These are phyloP conservation scores for Aspergillus pseudoterreus DNA, from an alignment of 2,329 filamentous ascomycete species.

Conservation along the genomic window DNA sequence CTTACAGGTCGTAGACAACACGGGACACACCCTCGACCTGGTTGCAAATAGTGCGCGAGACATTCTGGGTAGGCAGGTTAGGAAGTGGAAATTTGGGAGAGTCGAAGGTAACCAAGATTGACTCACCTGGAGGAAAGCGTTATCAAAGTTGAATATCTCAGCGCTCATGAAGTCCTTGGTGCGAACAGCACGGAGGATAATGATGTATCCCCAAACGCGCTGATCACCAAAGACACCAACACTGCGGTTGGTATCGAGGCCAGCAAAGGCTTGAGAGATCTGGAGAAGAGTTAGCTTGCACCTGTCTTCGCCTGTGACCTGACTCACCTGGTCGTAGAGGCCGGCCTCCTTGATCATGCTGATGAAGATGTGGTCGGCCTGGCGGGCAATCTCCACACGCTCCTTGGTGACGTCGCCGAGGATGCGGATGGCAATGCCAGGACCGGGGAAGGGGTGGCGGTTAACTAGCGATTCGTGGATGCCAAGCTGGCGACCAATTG, in stretches of 20 bases:
- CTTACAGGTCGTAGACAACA: neutral
- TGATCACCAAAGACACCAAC: conserved; percentile 60
- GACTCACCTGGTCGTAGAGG: conserved; percentile 42
- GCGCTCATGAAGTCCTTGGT: conserved; percentile 72
- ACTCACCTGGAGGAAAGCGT: no score
- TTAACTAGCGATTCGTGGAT: conserved; percentile 75
- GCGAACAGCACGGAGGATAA: conserved; percentile 60
- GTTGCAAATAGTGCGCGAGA: conserved; percentile 71
- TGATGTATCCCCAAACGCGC: conserved; percentile 41
- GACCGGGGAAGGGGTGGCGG: conserved; percentile 61
- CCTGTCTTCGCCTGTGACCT: no score
- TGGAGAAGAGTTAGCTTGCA: no score
- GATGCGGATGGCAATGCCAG: conserved; percentile 72
- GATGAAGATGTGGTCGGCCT: conserved; percentile 47
- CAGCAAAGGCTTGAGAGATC: conserved; percentile 67
- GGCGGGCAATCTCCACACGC: conserved; percentile 67
- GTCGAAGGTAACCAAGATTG: no score
- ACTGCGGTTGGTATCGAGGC: conserved; percentile 61
- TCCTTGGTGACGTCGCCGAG: conserved; percentile 80
- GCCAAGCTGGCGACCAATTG: conserved; percentile 65
- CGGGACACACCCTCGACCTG: conserved; percentile 59
- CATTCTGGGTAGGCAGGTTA: conserved; percentile 58
- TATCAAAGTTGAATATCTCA: conserved; percentile 48
- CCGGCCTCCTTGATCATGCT: conserved; percentile 43
- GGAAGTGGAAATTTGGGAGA: no score